Conservation (phyloP, 2,329 filamentous ascomycete genomes). For the Penicillium digitatum region DNA sequence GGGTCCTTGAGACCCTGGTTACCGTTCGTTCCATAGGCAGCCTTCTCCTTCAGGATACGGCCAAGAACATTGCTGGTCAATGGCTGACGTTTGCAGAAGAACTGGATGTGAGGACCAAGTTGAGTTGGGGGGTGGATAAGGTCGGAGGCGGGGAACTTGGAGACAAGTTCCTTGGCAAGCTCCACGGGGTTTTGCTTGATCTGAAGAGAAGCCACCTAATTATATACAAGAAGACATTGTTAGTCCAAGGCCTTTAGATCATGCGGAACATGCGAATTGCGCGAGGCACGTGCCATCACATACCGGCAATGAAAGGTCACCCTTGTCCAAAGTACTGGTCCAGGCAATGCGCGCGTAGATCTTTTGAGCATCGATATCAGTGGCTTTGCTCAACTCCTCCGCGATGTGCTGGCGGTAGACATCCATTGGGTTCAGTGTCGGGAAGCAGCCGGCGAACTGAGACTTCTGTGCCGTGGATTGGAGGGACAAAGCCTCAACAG, state of each 20-base stretch:
- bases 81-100: slow-evolving; percentile 60
- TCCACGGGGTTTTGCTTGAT: slow-evolving; percentile 58
- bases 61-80: slow-evolving; percentile 57
- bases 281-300: slow-evolving; percentile 10
- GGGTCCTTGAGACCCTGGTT: slow-evolving; percentile 58
- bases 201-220: slow-evolving; percentile 42
- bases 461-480: slow-evolving; percentile 40
- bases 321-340: slow-evolving; percentile 47
- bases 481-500: slow-evolving; percentile 39
- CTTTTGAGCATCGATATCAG: slow-evolving; percentile 39
- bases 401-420: slow-evolving; percentile 47
- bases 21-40: slow-evolving; percentile 58
- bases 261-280: not conserved
- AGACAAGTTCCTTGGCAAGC: slow-evolving; percentile 53
- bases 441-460: slow-evolving; percentile 42
- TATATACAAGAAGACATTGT: not conserved
- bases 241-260: not conserved
- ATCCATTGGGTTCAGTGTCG: slow-evolving; percentile 46
- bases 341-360: slow-evolving; percentile 42
- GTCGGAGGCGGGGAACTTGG: slow-evolving; percentile 56
- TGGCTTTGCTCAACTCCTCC: slow-evolving; percentile 37
- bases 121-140: slow-evolving; percentile 54
- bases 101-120: slow-evolving; percentile 59
- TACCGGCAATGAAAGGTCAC: slow-evolving; percentile 45
- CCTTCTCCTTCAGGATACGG: slow-evolving; percentile 55